Evolutionary conservation across 371 early-diverging fungal genomes (phyloP), one percentile per base, ranked within the genome.

Genomic region (Syncephalastrum monosporum): DNA sequence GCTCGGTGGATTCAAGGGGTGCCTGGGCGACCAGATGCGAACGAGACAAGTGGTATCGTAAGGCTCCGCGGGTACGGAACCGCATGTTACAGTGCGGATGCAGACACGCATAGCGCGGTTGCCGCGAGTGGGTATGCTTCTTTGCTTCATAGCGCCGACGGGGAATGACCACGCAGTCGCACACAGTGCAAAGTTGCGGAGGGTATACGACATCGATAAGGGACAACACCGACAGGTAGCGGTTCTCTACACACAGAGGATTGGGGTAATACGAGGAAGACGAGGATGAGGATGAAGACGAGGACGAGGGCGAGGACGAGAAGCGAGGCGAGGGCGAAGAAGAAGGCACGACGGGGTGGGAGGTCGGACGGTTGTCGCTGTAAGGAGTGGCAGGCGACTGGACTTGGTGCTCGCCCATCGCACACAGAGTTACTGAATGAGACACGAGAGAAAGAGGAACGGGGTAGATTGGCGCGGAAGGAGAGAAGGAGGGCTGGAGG

Each of bases 141-240:
- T 33, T 33, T 33, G 38, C 38, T 33, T 33, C 38, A 33, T 33
- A 33, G 8, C 38, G 38, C 10, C 38, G 38, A 10, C 38, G 38
- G 12, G 38, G 38, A 10, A 33, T 8, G 38, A 33, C 38, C 4
- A 52, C 53, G 24, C 42, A 54, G 23, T 64, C 64, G 33, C 66
- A 66, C 23, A 54, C 24, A 1, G 56, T 25, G 42, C 64, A 64
- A 13, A 64, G 19, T 19, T 23, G 50, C 15, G 58, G 64, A 15
- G 64, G 64, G 59, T 64, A 64, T 4, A 47, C 55, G 21, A 47
- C 55, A 51, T 64, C 59, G 42, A 64, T 58, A 38, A 64, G 38
- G 3, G 66, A 55, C 8, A 66, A 48, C 12, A 66, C 23, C 7
- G 60, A 53, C 7, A 55, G 24, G 44, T 66, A 58, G 42, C 52